Evolutionary conservation across 306 rosid genomes (phyloP), one percentile per base, ranked within the genome.

Genomic region (Fragaria nilgerrensis): DNA sequence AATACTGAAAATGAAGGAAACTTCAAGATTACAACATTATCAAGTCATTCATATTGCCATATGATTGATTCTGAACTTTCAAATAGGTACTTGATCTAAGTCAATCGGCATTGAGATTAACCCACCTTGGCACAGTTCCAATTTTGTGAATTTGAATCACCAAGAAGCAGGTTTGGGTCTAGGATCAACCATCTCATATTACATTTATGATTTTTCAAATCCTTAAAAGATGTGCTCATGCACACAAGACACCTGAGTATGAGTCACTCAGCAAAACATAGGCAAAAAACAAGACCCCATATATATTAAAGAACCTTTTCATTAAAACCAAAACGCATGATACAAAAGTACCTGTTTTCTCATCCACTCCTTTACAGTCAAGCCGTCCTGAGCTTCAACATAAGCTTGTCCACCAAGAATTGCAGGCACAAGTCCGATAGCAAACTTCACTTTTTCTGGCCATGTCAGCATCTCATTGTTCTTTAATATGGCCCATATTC

Each of bases 381-480:
- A 41, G 76, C 90, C 89, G 80, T 95, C 98, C 86, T 95, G 97
- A 74, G 97, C 98, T 87, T 89, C 92, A 74, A 95, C 98, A 81
- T 95, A 95, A 34, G 95, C 72, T 85, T 92, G 98, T 27, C 98
- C 98, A 29, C 98, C 98, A 78, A 92, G 90, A 43, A 95, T 95
- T 78, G 98, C 98, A 3, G 98, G 98, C 80, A 95, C 84, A 72
- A 95, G 95, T 41, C 98, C 98, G 71, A 95, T 88, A 43, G 98
- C 97, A 88, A 95, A 95, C 88, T 88, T 92, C 77, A 95, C 81
- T 86, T 95, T 95, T 85, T 95, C 98, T 62, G 97, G 89, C 98
- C 98, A 95, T 74, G 97, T 89, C 85, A 95, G 85, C 98, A 95
- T 95, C 85, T 95, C 98, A 63, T 87, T 95, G 86, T 95, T 95